Base-by-base conservation (phyloP, 176 grass and related monocot genomes). In the Phragmites australis region DNA sequence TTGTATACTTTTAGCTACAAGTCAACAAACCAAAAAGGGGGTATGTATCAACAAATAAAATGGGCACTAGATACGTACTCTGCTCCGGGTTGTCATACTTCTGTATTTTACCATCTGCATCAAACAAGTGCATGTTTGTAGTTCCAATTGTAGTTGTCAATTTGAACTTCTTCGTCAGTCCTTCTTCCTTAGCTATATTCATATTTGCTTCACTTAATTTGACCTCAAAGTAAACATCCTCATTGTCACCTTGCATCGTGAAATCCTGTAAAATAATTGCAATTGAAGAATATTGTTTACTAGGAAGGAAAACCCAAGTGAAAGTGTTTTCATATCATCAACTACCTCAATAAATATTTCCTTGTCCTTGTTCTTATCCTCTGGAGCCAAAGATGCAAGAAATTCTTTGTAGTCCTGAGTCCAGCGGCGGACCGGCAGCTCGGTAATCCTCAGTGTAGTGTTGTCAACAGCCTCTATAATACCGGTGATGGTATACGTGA, bases 101-200 rank as follows among this genome's bases (percentile, higher is more conserved):
- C 42, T 77, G 82, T n/a, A 99, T 99, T 75, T 84, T 88, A 14
- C 92, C 88, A 17, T 91, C 70, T 0, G 81, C 67, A 58, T 91
- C 90, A 89, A 99, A 99, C 76, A 99, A 76, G 73, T 99, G 96
- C 96, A 99, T 99, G 70, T 99, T 99, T 51, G 96, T 82, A 23
- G 90, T 99, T 30, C 81, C 82, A n/a, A 99, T 76, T 30, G 90
- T 86, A 21, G 96, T 93, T 37, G 93, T 95, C 63, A 99, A 37
- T 81, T 93, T 99, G 63, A 99, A 95, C 54, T 92, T 99, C 79
- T 95, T 99, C 79, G 80, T 67, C 8, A 99, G 72, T 5, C 96
- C 96, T 99, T 99, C 96, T 82, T 91, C 70, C 52, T 41, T 77
- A 37, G 90, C 96, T 55, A 88, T 68, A 17, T 86, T 89, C 96